Base-by-base conservation (phyloP, 306 rosid species). In the Arachis hypogaea region DNA sequence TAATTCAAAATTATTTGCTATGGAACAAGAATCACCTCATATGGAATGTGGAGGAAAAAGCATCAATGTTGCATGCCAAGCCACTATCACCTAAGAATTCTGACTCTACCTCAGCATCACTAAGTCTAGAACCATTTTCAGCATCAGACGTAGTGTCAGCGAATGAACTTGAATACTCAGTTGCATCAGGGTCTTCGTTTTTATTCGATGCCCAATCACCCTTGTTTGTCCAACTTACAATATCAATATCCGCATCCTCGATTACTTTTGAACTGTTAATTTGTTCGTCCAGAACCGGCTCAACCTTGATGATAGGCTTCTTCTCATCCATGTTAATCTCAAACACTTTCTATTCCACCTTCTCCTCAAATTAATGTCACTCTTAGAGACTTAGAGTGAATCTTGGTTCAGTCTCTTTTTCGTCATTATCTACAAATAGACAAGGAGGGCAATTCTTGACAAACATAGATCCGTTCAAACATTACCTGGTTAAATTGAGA, bases 101-200 rank as follows among this genome's bases (percentile, higher is more conserved):
- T 11, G 97, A 89, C 61, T 91, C 96, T 68, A 81, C 97, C 83
- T 93, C 97, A n/a, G 86, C 91, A 76, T 89, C 97, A 65, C 94
- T 84, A 65, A 81, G 66, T 80, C 87, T 86, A 47, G 91, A 79
- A 65, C 82, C 68, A 68, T 80, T 82, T 56, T 88, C 91, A 11
- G 73, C 76, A 63, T 86, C 91, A 63, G 96, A 88, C 1, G 44
- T 40, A 36, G 97, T 86, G 74, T 81, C 85, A 0, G 86, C 96
- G 77, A 93, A 93, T 4, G 98, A 93, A 76, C 94, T 91, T 62
- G 98, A 93, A 79, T 86, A 82, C 72, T 93, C 97, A 60, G 97
- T 93, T 59, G 92, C 98, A 76, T 91, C 93, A 30, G 91, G 93
- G 60, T 93, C 98, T 56, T 86, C 92, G 29, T 66, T 77, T 71